Evolutionary conservation across 2,329 filamentous ascomycete species (phyloP), one percentile per base, ranked within the genome.

Genomic region (Cordyceps fumosorosea): DNA sequence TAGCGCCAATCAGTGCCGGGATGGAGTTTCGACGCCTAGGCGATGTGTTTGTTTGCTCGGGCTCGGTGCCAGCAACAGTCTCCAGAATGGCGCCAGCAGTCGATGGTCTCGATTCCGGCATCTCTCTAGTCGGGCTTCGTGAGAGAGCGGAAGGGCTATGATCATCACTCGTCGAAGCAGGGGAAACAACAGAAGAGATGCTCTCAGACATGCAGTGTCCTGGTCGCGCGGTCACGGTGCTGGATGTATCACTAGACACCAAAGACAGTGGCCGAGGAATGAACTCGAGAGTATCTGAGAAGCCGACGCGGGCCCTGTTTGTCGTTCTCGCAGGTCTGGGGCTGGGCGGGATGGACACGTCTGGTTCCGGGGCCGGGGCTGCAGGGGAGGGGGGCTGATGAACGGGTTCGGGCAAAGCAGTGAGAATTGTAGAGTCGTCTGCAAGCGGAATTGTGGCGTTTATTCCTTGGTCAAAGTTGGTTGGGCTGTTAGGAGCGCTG

Each of bases 181-280:
- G 82, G 12, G 89, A 90, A 5, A 90, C 79, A 48, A 93, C 80
- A 0, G 90, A 96, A 5, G 89, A 92, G 53, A 95, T 86, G 73
- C 90, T 96, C 62, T 88, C 89, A 29, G 89, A 89, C 40, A 90
- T 81, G 1, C 88, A 90, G 72, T 93, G 90, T 5, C 86, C 84
- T 3, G 82, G 82, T 29, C 86, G 83, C 20, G 87, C 81, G 0
- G 90, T 91, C 60, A 85, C 77, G 3, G 89, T 95, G 70, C 88
- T 92, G 52, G 91, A 88, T 0, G 90, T 91, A 71, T 95, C 91
- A 22, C 87, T 93, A 1, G 91, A 96, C 16, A 96, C 86, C 22
- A 93, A 80, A 2, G 93, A 96, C 20, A 96, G 76, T 0, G 93
- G 92, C 12, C 91, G 84, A 5, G 89, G 89, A 67, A 93, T 93